Base-by-base conservation (phyloP, 1,139 yeast species). In the Yamadazyma atmosphaerica region DNA sequence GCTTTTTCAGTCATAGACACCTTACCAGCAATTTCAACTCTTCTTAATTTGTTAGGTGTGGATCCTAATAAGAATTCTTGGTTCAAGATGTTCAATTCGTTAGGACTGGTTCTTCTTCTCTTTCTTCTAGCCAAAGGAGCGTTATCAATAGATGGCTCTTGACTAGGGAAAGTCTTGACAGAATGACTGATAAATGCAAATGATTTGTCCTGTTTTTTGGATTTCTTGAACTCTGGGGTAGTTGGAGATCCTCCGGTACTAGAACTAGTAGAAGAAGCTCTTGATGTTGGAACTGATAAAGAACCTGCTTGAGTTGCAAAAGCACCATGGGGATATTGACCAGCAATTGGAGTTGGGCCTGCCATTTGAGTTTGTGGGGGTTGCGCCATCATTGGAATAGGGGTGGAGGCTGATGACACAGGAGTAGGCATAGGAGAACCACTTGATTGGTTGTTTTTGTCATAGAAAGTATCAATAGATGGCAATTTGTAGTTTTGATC, bases 1-100 rank as follows among this genome's bases (percentile, higher is more conserved):
- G 97, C 95, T 60, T 89, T 89, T 60, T 89, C 97, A n/a, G 92
- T 79, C 98, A 90, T 92, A 46, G 81, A 80, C 32, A 92, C 95
- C 47, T 73, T 78, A 25, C 67, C 62, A 12, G 97, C 95, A 49
- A 92, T 86, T 47, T 80, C 83, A 34, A 79, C 72, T 50, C 98
- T 78, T 54, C 85, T 74, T 36, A 74, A 65, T 59, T 83, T 84
- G 58, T 85, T 84, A 34, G 98, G 98, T 33, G 95, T 88, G 34
- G 81, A 71, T 39, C 95, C 90, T 37, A 68, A 56, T 41, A 74
- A 74, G 55, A 90, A 92, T 64, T 88, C 96, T 33, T 72, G 65
- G 61, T 89, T 92, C 42, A 92, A 74, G 38, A 92, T 81, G 28
- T 83, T 73, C 46, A 90, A 73, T 61, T 92, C 98, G 43, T 79